Base-by-base conservation (phyloP, 495 filamentous ascomycete species). In the Cryomyces antarcticus region DNA sequence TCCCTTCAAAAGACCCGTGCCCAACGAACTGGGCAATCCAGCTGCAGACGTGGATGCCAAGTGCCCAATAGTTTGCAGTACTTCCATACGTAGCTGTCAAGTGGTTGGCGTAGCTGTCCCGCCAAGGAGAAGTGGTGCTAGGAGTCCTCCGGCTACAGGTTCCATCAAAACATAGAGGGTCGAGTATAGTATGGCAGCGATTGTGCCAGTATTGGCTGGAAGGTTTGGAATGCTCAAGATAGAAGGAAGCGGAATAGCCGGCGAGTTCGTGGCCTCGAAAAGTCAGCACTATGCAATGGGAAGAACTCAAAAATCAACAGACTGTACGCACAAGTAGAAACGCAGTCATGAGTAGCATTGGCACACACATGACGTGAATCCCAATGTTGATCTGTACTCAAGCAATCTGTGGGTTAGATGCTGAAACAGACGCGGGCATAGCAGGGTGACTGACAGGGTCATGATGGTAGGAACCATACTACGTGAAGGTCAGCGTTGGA, bases 391-490 rank as follows among this genome's bases (percentile, higher is more conserved):
- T 66, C 75, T 82, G 47, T 45, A 38, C 30, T 28, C 12, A 12
- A 41, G 40, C 41, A 41, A 42, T 49, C 10, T 49, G 45, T 48
- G 17, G 17, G 17, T 24, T 1, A 37, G 41, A 28, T 1, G 33
- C 33, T 29, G 30, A 31, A n/a, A 41, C 24, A 39, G 38, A 38
- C 7, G 29, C 40, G 28, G n/a, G 10, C 35, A 7, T 28, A 13
- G 13, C 6, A 7, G 30, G 9, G 10, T 27, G 31, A 17, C 55
- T 38, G 66, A 92, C 81, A 6, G 74, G 65, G 62, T 94, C 79
- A 58, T 81, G 78, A 58, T 97, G 89, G 58, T 97, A 95, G 29
- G 83, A 73, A 52, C 89, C 88, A 70, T 97, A 97, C 89, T 95
- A 42, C 2, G 17, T 5, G 17, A 17, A 38, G 31, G 42, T 64